Conservation (phyloP, 2,329 filamentous ascomycete genomes). For the Thelonectria discophora region DNA sequence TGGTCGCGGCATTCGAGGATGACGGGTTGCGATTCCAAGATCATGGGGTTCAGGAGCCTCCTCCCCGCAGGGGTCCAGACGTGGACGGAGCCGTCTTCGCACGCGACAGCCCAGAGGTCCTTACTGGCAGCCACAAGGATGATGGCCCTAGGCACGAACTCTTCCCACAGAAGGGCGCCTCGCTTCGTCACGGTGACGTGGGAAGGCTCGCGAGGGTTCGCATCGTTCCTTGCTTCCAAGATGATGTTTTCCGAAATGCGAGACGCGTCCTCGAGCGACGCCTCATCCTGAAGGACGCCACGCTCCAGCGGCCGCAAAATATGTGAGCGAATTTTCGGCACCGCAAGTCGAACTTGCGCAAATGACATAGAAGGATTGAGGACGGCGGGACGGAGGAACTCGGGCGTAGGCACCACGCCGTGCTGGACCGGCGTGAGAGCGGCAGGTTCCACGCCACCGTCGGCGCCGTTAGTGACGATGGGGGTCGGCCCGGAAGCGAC, state of each 20-base stretch:
- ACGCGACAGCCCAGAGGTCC: constrained; percentile 90
- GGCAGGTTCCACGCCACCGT: constrained; percentile 78
- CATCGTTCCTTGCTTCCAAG: constrained; percentile 88
- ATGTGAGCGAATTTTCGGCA: constrained; percentile 84
- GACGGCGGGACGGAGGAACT: constrained; percentile 88
- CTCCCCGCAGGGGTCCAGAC: constrained; percentile 93
- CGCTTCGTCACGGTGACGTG: constrained; percentile 84
- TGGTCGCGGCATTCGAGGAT: constrained; percentile 90
- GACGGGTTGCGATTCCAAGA: constrained; percentile 91
- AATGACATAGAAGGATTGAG: constrained; percentile 82
- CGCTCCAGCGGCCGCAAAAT: constrained; percentile 84
- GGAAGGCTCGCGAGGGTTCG: constrained; percentile 80
- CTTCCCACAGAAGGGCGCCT: constrained; percentile 87
- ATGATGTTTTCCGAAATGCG: constrained; percentile 75
- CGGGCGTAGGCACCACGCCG: constrained; percentile 75
- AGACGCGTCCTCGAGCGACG: constrained; percentile 66
- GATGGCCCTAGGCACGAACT: constrained; percentile 86
- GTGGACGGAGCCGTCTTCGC: constrained; percentile 90
- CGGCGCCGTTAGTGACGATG: constrained; percentile 78
- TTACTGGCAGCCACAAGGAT: constrained; percentile 91
- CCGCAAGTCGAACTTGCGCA: constrained; percentile 84
- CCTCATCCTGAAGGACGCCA: constrained; percentile 63
- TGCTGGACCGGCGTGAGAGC: constrained; percentile 66
- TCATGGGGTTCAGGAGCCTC: constrained; percentile 82
- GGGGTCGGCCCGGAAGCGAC: constrained; percentile 73